Conservation (phyloP, 768 basidiomycete genomes). For the Lentinula guzmanii region DNA sequence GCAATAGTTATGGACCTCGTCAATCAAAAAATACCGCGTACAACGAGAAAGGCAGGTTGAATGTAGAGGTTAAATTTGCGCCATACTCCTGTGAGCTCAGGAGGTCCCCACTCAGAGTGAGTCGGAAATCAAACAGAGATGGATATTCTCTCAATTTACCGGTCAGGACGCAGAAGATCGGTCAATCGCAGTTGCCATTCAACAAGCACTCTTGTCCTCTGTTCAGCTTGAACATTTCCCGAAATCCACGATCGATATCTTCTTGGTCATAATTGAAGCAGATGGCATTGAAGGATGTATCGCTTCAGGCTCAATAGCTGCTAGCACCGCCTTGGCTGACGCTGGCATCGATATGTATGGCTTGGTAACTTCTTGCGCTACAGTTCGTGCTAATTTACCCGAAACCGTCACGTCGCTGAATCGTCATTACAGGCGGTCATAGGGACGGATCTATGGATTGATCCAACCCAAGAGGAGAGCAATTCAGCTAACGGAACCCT, state of each 20-base stretch:
- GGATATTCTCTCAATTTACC: constrained; percentile 14
- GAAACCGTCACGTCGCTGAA: constrained; percentile 10
- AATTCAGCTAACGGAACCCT: constrained; percentile 54
- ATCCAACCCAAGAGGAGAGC: constrained; percentile 73
- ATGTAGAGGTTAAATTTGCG: constrained; percentile 94
- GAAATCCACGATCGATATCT: constrained; percentile 91
- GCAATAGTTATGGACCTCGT: constrained; percentile 71
- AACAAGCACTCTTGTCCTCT: constrained; percentile 80
- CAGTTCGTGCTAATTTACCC: constrained; percentile 38
- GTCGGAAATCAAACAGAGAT: constrained; percentile 18
- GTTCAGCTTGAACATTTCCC: constrained; percentile 88
- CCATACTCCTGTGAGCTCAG: constrained; percentile 83
- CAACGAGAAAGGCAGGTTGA: constrained; percentile 82
- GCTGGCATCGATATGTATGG: constrained; percentile 92
- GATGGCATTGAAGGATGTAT: constrained; percentile 88
- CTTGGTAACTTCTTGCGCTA: constrained; percentile 78
- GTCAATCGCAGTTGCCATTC: constrained; percentile 74
- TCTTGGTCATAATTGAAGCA: constrained; percentile 84
- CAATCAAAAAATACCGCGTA: constrained; percentile 78
- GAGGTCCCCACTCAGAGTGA: constrained; percentile 81
- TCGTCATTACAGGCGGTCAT: constrained; percentile 42
- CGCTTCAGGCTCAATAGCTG: constrained; percentile 81
- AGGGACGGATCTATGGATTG: constrained; percentile 61
- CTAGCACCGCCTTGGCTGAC: constrained; percentile 85
- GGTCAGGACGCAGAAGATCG: constrained; percentile 90